A percentile compares a stretch with the other conserved stretches of the same genome.
Evolutionary conservation across 768 basidiomycete genomes (phyloP).

Genomic region (Albatrellus ellisii): DNA sequence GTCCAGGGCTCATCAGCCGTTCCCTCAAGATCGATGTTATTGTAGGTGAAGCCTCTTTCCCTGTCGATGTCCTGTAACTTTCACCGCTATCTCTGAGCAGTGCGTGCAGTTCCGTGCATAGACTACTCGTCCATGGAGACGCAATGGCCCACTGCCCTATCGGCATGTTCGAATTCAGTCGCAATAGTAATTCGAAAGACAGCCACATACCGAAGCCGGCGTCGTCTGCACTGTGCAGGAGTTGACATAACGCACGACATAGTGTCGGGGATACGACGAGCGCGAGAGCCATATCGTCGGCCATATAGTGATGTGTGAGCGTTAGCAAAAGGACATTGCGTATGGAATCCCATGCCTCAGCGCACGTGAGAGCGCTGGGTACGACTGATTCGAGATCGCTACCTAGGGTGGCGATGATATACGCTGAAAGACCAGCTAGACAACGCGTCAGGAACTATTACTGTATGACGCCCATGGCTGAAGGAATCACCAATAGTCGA

Average conservation of each 20-base stretch:
- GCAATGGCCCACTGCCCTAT: slow-evolving; percentile 13
- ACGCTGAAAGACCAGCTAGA: slow-evolving; percentile 14
- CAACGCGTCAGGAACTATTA: background rate
- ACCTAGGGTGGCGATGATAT: slow-evolving; percentile 21
- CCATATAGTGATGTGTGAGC: slow-evolving; percentile 29
- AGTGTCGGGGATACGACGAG: slow-evolving; percentile 35
- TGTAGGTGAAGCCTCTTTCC: background rate
- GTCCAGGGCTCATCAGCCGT: background rate
- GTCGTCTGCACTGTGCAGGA: slow-evolving; percentile 19
- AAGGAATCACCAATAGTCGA: slow-evolving; percentile 28
- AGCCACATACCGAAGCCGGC: slow-evolving; percentile 7
- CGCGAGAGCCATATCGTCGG: slow-evolving; percentile 37
- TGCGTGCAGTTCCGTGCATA: slow-evolving; percentile 27
- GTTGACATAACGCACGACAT: slow-evolving; percentile 31
- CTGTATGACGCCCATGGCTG: background rate
- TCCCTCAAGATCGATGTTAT: slow-evolving; percentile 1
- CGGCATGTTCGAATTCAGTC: background rate
- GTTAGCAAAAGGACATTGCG: slow-evolving; percentile 36
- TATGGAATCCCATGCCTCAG: slow-evolving; percentile 44
- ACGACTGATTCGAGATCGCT: slow-evolving; percentile 8
- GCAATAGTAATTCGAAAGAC: background rate
- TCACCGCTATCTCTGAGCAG: too few species aligned
- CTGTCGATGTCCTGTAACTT: too few species aligned
- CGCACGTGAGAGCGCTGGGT: slow-evolving; percentile 26
- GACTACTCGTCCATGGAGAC: slow-evolving; percentile 39